These are phyloP conservation scores for Aegilops sharonensis DNA, from an alignment of 176 grass and related monocot genomes.

Conservation along the genomic window DNA sequence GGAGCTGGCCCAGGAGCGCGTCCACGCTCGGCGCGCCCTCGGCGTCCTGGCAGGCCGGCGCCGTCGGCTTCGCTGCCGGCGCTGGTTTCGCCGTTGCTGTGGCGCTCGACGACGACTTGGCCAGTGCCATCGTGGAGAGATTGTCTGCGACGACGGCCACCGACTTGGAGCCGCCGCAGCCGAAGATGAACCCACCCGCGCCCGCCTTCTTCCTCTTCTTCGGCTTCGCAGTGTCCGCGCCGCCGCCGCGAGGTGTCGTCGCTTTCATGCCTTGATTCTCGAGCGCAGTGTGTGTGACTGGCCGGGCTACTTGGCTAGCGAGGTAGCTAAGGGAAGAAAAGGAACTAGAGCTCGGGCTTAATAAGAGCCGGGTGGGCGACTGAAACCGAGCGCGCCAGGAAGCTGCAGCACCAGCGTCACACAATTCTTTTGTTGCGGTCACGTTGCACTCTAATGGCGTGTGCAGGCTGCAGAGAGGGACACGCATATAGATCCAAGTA, in stretches of 20 bases:
- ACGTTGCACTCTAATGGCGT: conserved; percentile 10
- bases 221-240: background rate
- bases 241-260: conserved; percentile 26
- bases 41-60: background rate
- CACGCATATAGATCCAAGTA: background rate
- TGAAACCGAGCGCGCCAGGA: background rate
- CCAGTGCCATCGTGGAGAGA: conserved; percentile 11
- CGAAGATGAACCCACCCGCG: conserved; percentile 41
- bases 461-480: background rate
- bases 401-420: background rate
- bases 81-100: background rate
- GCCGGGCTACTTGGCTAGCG: background rate
- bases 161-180: conserved; percentile 50
- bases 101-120: background rate
- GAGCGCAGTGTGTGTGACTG: background rate
- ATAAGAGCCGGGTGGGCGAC: background rate
- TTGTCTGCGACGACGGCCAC: conserved; percentile 30
- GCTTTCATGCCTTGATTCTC: conserved; percentile 36
- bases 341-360: background rate
- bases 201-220: conserved; percentile 5
- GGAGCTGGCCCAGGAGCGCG: conserved; percentile 49
- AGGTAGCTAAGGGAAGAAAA: background rate
- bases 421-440: background rate
- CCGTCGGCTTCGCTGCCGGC: background rate
- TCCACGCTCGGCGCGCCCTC: conserved; percentile 45